Evolutionary conservation across 108 stramenopile genomes (phyloP).

Genomic region (Aurantiochytrium sp.): DNA sequence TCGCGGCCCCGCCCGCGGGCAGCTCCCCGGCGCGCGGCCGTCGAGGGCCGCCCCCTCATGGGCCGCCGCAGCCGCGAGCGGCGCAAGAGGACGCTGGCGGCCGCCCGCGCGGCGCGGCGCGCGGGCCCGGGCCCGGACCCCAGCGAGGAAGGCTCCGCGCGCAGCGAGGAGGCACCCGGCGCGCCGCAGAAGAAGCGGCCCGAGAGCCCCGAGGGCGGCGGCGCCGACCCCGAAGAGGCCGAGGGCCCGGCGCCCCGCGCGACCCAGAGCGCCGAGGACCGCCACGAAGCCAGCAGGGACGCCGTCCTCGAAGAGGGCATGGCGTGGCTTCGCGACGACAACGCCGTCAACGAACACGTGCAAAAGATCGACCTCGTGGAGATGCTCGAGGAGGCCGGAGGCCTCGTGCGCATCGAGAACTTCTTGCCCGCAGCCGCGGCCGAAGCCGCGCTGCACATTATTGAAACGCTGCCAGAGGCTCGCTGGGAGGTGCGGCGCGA

Average conservation of each 20-base stretch:
- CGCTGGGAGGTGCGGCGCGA: background rate
- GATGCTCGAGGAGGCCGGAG: background rate
- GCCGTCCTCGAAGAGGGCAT: background rate
- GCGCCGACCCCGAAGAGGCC: no score
- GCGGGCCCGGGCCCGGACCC: no score
- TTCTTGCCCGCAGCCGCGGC: conserved; percentile 6
- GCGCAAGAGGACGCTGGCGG: background rate
- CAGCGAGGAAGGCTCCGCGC: no score
- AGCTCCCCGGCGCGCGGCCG: no score
- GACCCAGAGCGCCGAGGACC: no score
- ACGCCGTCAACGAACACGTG: background rate
- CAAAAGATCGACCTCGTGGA: background rate
- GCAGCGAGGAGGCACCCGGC: no score
- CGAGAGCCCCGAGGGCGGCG: no score
- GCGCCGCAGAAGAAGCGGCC: no score
- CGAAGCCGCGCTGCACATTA: background rate
- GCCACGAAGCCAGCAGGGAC: background rate
- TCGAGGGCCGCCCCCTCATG: no score
- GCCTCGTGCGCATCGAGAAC: conserved; percentile 10
- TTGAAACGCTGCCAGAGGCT: background rate
- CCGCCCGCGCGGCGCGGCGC: background rate
- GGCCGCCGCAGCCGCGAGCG: background rate
- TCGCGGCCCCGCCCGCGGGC: no score
- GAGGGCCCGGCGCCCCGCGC: no score
- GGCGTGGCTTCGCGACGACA: background rate